Conservation (phyloP, 305 asterid genomes). For the Solanum hybrid region DNA sequence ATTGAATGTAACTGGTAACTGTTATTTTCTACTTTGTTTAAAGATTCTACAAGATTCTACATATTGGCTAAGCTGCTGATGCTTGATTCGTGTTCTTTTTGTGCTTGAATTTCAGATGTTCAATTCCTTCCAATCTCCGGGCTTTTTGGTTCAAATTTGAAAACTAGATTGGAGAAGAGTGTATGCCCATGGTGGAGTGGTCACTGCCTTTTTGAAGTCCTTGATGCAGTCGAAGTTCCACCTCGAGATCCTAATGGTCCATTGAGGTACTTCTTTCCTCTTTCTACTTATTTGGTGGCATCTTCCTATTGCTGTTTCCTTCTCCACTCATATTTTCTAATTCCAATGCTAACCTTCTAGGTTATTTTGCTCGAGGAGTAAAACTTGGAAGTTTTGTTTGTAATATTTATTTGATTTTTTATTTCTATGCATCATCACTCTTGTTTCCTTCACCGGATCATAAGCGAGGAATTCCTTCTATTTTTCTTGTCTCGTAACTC, state of each 20-base stretch:
- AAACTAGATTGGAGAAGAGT: conserved; percentile 53
- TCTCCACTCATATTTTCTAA: not conserved
- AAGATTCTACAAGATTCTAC: not conserved
- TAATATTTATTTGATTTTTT: not conserved
- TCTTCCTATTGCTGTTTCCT: not conserved
- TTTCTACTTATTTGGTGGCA: not conserved
- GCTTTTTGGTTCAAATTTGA: conserved; percentile 72
- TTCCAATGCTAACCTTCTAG: not conserved
- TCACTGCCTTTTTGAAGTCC: conserved; percentile 89
- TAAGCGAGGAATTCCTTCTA: not conserved
- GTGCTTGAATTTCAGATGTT: conserved; percentile 27
- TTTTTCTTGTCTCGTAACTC: not conserved
- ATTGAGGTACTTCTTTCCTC: conserved; percentile 43
- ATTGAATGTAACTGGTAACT: not conserved
- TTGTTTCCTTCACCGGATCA: not conserved
- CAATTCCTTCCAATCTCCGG: conserved; percentile 91
- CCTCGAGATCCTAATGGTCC: conserved; percentile 85
- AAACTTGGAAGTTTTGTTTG: not conserved
- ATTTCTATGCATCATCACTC: not conserved
- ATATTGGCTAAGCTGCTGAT: not conserved
- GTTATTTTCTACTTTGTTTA: not conserved
- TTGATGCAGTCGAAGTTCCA: conserved; percentile 73
- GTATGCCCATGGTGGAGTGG: conserved; percentile 92
- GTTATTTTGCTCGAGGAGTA: not conserved
- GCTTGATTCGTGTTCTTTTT: not conserved